Evolutionary conservation across 108 stramenopile species (phyloP), one percentile per base, ranked within the genome.

Genomic region (Cyclotella sp.): DNA sequence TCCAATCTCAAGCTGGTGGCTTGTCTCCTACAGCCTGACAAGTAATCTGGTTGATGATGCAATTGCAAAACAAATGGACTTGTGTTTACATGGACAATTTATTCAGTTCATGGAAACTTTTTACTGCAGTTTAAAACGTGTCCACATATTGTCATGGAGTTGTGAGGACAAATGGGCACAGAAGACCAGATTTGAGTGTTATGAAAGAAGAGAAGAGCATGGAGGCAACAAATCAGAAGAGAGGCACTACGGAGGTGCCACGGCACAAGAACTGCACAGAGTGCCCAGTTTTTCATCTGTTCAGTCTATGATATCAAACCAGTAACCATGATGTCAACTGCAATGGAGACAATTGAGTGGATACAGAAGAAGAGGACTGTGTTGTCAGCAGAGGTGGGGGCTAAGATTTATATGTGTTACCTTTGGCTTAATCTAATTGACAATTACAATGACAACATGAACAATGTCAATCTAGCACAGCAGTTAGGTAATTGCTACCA

Each of bases 401-500:
- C 0, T 10, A 64, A 26, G 30, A 21, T n/a, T 1, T 7, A n/a
- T 0, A 57, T 77, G 63, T 15, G n/a, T 0, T 77, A 43, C 29
- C 46, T 66, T 13, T 16, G 82, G 0, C 18, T 83, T 9, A 73
- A 78, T 30, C 1, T 65, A 7, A 82, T 77, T 53, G 71, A 73
- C 44, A 28, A 66, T 5, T 77, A 83, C 76, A 83, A 77, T 53
- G 61, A 73, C 12, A 27, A 58, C 63, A 77, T 77, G 82, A 76
- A 76, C 39, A 18, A 39, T 15, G 41, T 64, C 0, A 76, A 83
- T 27, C 24, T 83, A 15, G 62, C 72, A 0, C 71, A 78, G 51
- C 76, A 83, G 54, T 34, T 82, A 11, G 24, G 76, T 2, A 73
- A 67, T 42, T 30, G 13, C 3, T 83, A 77, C 30, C 21, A 76